Evolutionary conservation across 768 basidiomycete species (phyloP).

Genomic region (Leccinellum rugosiceps): DNA sequence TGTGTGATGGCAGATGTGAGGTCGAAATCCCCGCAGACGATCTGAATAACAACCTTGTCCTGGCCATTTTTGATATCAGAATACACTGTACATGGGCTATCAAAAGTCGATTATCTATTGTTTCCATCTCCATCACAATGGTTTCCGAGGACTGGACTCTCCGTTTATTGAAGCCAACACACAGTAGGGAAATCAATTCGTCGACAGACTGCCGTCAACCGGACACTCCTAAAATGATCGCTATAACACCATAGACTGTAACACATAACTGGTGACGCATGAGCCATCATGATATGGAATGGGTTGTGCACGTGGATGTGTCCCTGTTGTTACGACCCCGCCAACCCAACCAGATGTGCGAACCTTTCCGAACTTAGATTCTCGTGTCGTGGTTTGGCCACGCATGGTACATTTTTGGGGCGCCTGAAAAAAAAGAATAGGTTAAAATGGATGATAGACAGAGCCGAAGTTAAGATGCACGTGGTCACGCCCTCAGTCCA

Average conservation of each 20-base stretch:
- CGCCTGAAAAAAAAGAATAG: slow-evolving; percentile 4
- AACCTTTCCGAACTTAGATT: slow-evolving; percentile 11
- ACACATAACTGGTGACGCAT: not conserved
- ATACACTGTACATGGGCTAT: too few relatives aligned
- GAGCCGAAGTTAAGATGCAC: slow-evolving; percentile 7
- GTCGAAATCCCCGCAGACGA: too few relatives aligned
- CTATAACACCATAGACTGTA: not conserved
- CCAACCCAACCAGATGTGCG: slow-evolving; percentile 6
- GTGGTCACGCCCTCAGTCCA: slow-evolving; percentile 21
- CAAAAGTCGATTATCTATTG: too few relatives aligned
- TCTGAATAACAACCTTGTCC: too few relatives aligned
- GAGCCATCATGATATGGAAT: not conserved
- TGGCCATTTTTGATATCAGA: too few relatives aligned
- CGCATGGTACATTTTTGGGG: slow-evolving; percentile 11
- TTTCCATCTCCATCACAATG: too few relatives aligned
- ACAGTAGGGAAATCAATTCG: not conserved
- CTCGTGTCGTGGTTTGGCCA: slow-evolving; percentile 7
- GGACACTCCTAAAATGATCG: not conserved
- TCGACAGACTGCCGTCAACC: not conserved
- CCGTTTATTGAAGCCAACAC: not conserved
- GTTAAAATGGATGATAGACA: not conserved
- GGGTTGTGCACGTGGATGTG: not conserved
- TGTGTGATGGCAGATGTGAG: too few relatives aligned
- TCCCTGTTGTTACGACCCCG: slow-evolving; percentile 1
- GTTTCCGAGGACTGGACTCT: not conserved